Evolutionary conservation across 164 flowering plant genomes (phyloP), one percentile per base, ranked within the genome.

Genomic region (Buxus sempervirens): DNA sequence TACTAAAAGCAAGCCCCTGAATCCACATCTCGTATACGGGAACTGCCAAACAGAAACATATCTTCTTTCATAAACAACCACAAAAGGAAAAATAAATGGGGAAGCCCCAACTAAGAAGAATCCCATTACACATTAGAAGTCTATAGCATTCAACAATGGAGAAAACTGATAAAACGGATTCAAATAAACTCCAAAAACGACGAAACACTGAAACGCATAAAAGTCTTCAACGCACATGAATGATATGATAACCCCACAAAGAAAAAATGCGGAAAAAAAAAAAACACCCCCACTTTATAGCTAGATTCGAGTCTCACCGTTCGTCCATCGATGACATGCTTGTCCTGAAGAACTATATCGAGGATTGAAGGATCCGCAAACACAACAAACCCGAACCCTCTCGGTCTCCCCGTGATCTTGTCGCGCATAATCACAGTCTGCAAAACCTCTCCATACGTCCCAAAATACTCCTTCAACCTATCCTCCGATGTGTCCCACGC

Each of bases 401-500:
- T 76, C 1, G 92, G 90, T 27, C 83, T 72, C 0, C 89, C 86
- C 0, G 91, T 85, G 69, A 68, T 41, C 79, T 86, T 88, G 54
- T 90, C 96, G 55, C 83, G 79, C 98, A 94, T 94, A 5, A 94
- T 90, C 13, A 85, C 89, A 8, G 96, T 74, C 79, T 88, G 91
- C 64, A 77, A 36, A 32, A 91, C 97, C 54, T 88, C 93, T 7
- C 98, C 97, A 60, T 90, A 94, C 49, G 78, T 80, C 6, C 76
- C 74, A 48, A 94, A 94, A 69, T 94, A 86, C 55, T 91, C 97
- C 73, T 70, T 88, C 32, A 94, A 81, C 76, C 76, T 86, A 8
- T 88, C 98, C 76, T 91, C 96, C 42, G 81, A 48, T 0, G 97
- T 94, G 55, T 94, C 98, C 98, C 97, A 94, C 48, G 98, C 48